Base-by-base conservation (phyloP, 805 yeast genomes). In the Pichia pseudocactophila region DNA sequence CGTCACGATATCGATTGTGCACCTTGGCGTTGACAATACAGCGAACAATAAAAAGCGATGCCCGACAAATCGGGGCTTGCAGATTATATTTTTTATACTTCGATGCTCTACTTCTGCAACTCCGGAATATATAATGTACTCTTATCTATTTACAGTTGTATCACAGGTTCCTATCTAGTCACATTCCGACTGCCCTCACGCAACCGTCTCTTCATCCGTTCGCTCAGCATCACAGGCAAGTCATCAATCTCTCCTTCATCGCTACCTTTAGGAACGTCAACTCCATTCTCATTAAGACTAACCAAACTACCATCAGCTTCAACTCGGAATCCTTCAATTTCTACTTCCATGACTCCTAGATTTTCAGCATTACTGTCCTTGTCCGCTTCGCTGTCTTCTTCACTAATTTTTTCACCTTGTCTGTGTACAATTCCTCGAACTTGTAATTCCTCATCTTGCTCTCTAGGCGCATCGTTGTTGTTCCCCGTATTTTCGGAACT, bases 401-500 rank as follows among this genome's bases (percentile, higher is more conserved):
- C 8, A 6, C 8, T 22, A 22, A 5, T 8, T 6, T 8, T 22
- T 22, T 37, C 25, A 11, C 8, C 18, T 32, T 5, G 18, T 19
- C 16, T 16, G 11, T 32, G 35, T 12, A 16, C 15, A 20, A 32
- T 16, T 30, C 42, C 9, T 20, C 30, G 9, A 16, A 33, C 11
- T 38, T 41, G 18, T 10, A 34, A 42, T 20, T 34, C 25, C 1
- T 27, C 44, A 19, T 33, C 40, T 36, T 18, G 35, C 36, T 16
- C 16, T 3, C 20, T 38, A 2, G 60, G 45, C 20, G 79, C 80
- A 55, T 22, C 8, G 25, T 22, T 22, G 25, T 22, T 22, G 5
- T 22, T 22, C 5, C 72, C 78, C 50, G 88, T 74, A 43, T 86
- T 82, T 51, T 80, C 68, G 5, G 35, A 32, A 7, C 19, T 19